These are phyloP conservation scores for Meripilus lineatus DNA, from an alignment of 1,284 basidiomycete species.

Conservation along the genomic window DNA sequence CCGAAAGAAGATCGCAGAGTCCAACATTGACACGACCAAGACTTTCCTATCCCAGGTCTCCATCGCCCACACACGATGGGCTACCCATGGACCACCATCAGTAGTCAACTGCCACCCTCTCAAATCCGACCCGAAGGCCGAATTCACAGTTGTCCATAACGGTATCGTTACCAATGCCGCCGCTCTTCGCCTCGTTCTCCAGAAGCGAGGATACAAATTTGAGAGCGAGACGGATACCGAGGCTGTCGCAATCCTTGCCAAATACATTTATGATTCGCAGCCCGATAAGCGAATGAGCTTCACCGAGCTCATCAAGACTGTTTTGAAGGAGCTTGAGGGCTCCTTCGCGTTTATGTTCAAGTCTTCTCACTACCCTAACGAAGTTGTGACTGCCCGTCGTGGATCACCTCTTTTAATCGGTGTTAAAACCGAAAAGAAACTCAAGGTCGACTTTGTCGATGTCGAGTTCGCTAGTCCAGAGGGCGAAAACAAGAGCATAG, in stretches of 20 bases:
- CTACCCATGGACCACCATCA: constrained; percentile 94
- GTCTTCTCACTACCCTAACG: constrained; percentile 93
- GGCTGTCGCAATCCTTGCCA: constrained; percentile 92
- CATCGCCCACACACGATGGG: constrained; percentile 99
- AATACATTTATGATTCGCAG: constrained; percentile 96
- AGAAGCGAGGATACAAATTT: constrained; percentile 95
- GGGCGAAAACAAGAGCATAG: constrained; percentile 50
- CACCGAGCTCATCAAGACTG: constrained; percentile 90
- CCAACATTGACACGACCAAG: constrained; percentile 77
- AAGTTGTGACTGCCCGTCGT: constrained; percentile 93
- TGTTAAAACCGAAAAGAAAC: constrained; percentile 99
- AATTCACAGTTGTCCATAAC: constrained; percentile 97
- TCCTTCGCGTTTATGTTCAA: constrained; percentile 99
- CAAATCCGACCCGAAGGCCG: constrained; percentile 75
- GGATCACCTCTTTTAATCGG: constrained; percentile 97
- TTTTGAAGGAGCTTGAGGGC: constrained; percentile 97
- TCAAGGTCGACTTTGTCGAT: constrained; percentile 99
- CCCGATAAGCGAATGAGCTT: constrained; percentile 87
- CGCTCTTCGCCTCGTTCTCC: constrained; percentile 89
- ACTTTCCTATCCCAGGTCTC: constrained; percentile 87
- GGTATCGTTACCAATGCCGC: constrained; percentile 97
- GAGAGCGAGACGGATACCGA: constrained; percentile 98
- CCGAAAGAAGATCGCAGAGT: constrained; percentile 85
- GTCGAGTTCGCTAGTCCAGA: constrained; percentile 88
- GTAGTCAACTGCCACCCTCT: constrained; percentile 95